Conservation (phyloP, 306 rosid species). For the Datisca glomerata region DNA sequence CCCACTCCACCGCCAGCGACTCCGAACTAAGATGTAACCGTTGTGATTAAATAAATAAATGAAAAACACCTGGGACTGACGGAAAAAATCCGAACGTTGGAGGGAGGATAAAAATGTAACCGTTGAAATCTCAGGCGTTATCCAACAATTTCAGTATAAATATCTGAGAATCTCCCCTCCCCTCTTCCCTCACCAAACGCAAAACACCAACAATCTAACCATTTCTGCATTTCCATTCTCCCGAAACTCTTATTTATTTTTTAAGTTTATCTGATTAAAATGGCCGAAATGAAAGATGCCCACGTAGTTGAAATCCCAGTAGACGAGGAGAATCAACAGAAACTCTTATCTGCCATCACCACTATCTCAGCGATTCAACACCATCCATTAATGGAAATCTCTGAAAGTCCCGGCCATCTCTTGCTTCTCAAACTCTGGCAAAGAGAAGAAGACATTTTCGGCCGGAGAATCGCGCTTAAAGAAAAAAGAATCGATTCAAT, state of each 20-base stretch:
- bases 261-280: not conserved
- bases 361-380: constrained; percentile 50
- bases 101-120: not conserved
- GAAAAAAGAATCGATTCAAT: constrained; percentile 47
- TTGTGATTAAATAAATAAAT: not conserved
- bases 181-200: constrained; percentile 9
- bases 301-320: constrained; percentile 72
- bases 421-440: constrained; percentile 83
- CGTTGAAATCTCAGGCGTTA: constrained; percentile 7
- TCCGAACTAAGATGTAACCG: not conserved
- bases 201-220: not conserved
- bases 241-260: too few species aligned
- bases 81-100: not conserved
- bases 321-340: constrained; percentile 46
- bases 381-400: constrained; percentile 75
- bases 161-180: not conserved
- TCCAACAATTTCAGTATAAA: constrained; percentile 5
- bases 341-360: constrained; percentile 13
- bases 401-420: constrained; percentile 68
- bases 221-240: not conserved
- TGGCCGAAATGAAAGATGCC: constrained; percentile 49
- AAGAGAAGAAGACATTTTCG: constrained; percentile 61
- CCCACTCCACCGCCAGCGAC: too few species aligned
- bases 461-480: constrained; percentile 31
- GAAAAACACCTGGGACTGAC: too few species aligned